phyloP scores from a whole-genome alignment of 192 early-diverging fungal genomes.

The Umbelopsis sp. region DNA sequence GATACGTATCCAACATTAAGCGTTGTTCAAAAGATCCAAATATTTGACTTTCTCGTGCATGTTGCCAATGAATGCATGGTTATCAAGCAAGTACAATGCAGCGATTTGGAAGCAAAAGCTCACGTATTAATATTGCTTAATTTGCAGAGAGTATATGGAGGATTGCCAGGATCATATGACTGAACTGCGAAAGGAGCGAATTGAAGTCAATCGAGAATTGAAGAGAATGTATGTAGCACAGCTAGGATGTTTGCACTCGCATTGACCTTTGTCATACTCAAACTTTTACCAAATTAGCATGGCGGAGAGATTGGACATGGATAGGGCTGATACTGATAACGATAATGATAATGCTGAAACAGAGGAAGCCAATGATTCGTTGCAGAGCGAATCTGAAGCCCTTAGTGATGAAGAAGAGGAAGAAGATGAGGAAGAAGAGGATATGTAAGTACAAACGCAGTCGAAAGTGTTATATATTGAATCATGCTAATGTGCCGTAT shows the following conservation, averaged over 20 bases:
- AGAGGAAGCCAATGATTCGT: conserved; percentile 3
- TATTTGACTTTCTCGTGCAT: conserved; percentile 65
- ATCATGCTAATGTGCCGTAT: neutral
- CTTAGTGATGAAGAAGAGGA: conserved; percentile 35
- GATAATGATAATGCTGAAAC: conserved; percentile 13
- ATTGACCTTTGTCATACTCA: neutral
- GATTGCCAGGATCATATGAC: conserved; percentile 68
- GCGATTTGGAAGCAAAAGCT: too few species aligned
- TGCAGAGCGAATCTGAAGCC: conserved; percentile 20
- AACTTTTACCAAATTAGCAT: conserved; percentile 12
- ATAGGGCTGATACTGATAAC: conserved; percentile 34
- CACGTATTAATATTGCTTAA: neutral
- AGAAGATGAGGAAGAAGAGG: conserved; percentile 40
- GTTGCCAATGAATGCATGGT: conserved; percentile 60
- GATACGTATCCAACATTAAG: conserved; percentile 41
- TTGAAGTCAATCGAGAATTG: conserved; percentile 69
- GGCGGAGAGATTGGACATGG: conserved; percentile 48
- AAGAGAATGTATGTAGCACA: conserved; percentile 60
- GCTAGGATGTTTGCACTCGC: neutral
- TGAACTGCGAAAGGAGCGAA: conserved; percentile 74
- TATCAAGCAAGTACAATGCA: conserved; percentile 43
- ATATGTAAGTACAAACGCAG: conserved; percentile 11
- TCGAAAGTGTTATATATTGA: too few species aligned
- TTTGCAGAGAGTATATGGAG: conserved; percentile 70
- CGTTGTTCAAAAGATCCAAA: conserved; percentile 56